Evolutionary conservation across 305 asterid species (phyloP).

Genomic region (Solanum hybrid): DNA sequence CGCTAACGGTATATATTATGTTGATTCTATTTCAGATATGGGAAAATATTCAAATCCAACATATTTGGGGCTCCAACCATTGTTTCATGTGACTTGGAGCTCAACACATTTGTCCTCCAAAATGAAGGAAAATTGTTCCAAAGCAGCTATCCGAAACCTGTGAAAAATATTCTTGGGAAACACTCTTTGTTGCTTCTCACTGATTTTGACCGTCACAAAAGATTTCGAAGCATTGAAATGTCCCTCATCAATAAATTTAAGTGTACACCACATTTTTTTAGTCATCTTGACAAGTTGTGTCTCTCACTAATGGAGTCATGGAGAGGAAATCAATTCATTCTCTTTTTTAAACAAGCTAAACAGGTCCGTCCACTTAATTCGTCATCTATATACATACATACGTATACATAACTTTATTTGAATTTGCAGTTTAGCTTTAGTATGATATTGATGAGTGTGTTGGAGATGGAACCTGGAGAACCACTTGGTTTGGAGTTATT

Average conservation of each 20-base stretch:
- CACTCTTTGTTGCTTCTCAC: slow-evolving; percentile 42
- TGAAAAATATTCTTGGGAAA: slow-evolving; percentile 48
- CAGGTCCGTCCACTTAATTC: slow-evolving; percentile 18
- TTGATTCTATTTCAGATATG: slow-evolving; percentile 29
- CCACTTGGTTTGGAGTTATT: slow-evolving; percentile 38
- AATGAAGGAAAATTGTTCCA: slow-evolving; percentile 45
- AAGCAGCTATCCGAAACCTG: slow-evolving; percentile 35
- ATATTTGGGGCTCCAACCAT: slow-evolving; percentile 59
- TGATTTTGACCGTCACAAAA: slow-evolving; percentile 43
- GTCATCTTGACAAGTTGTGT: slow-evolving; percentile 24
- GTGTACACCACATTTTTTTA: slow-evolving; percentile 28
- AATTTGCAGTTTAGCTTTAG: slow-evolving; percentile 49
- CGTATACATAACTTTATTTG: not conserved
- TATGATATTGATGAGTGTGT: slow-evolving; percentile 44
- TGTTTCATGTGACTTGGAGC: slow-evolving; percentile 60
- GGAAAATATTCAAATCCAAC: slow-evolving; percentile 53
- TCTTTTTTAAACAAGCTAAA: slow-evolving; percentile 47
- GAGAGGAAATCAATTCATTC: slow-evolving; percentile 19
- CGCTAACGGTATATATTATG: not conserved
- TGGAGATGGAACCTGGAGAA: slow-evolving; percentile 47
- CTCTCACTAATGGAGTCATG: slow-evolving; percentile 26
- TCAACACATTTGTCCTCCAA: slow-evolving; percentile 45
- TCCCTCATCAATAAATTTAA: slow-evolving; percentile 38
- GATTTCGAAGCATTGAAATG: slow-evolving; percentile 33
- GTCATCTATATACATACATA: no score